Evolutionary conservation across 345 rosid species (phyloP).

Genomic region (Populus simonii): DNA sequence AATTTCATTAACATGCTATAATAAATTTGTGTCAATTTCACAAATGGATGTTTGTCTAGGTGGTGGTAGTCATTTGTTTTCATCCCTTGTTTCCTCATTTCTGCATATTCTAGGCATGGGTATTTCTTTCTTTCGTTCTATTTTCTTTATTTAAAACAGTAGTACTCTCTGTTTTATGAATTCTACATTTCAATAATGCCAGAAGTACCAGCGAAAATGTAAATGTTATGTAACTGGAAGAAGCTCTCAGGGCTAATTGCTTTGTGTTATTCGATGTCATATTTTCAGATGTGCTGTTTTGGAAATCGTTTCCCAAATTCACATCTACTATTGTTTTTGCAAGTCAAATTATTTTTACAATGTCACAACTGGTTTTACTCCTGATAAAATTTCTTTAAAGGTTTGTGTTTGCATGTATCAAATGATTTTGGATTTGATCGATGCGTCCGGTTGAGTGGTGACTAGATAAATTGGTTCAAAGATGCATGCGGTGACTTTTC

Average conservation of each 20-base stretch:
- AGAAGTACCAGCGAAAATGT: background rate
- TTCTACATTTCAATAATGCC: background rate
- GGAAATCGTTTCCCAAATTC: background rate
- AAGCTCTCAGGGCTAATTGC: background rate
- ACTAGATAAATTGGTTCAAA: background rate
- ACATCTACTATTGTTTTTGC: background rate
- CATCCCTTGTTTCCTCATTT: background rate
- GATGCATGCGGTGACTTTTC: background rate
- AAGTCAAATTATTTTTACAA: background rate
- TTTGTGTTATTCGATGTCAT: background rate
- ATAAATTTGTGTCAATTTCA: background rate
- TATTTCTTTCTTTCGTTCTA: background rate
- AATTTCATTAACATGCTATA: slow-evolving; percentile 3
- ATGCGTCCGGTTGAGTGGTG: background rate
- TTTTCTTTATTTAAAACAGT: no score
- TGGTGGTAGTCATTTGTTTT: background rate
- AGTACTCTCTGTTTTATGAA: background rate
- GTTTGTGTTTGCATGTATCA: background rate
- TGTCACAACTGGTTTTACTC: background rate
- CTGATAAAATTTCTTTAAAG: background rate
- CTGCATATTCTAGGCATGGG: background rate
- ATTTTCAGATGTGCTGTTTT: background rate
- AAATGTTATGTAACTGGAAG: no score
- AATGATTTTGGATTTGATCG: background rate
- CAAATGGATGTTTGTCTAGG: background rate